These are phyloP conservation scores for Cladophialophora immunda DNA, from an alignment of 2,329 filamentous ascomycete genomes.

Conservation along the genomic window DNA sequence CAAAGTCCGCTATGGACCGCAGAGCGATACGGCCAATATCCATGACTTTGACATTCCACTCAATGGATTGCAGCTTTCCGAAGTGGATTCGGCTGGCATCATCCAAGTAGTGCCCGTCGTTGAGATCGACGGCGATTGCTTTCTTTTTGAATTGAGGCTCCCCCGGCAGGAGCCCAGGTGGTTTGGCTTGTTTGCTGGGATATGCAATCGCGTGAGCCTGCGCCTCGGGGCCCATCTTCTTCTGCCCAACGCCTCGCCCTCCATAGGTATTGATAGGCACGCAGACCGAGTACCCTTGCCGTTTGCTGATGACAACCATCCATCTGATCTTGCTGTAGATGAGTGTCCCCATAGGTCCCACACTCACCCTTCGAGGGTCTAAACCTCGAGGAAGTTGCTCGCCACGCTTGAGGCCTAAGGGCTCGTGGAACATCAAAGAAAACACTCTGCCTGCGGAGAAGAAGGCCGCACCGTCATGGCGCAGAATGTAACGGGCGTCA, in stretches of 20 bases:
- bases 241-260: conserved; percentile 4
- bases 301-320: conserved; percentile 14
- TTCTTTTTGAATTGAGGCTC: conserved; percentile 43
- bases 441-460: conserved; percentile 41
- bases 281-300: conserved; percentile 24
- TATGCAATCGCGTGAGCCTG: conserved; percentile 28
- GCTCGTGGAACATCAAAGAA: conserved; percentile 44
- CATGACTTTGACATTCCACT: conserved; percentile 55
- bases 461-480: conserved; percentile 4
- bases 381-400: not conserved
- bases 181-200: not conserved
- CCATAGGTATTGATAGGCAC: conserved; percentile 26
- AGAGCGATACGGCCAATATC: conserved; percentile 45
- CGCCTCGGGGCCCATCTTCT: conserved; percentile 5
- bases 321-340: conserved; percentile 20
- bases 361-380: not conserved
- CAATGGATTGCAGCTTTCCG: conserved; percentile 52
- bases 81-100: conserved; percentile 52
- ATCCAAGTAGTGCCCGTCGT: conserved; percentile 42
- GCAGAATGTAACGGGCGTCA: not conserved
- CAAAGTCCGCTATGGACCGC: conserved; percentile 7
- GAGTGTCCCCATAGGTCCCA: conserved; percentile 1
- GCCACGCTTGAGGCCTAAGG: not conserved
- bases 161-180: not conserved
- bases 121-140: conserved; percentile 48